Conservation (phyloP, 306 rosid genomes). For the Vigna radiata region DNA sequence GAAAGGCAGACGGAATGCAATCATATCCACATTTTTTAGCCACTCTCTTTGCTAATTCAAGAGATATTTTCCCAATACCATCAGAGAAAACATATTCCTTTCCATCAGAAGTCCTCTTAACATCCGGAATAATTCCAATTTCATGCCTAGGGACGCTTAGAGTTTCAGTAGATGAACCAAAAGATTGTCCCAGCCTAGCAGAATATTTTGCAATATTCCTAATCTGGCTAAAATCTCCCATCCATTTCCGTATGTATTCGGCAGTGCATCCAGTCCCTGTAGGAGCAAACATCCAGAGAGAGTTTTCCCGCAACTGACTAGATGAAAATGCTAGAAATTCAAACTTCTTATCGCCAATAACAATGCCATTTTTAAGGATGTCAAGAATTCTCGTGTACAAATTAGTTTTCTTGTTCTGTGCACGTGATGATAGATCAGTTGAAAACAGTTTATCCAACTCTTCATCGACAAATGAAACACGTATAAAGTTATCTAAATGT, state of each 20-base stretch:
- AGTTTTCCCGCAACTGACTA: constrained; percentile 83
- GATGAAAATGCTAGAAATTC: constrained; percentile 91
- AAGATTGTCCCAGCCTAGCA: constrained; percentile 91
- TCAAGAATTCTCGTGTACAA: constrained; percentile 70
- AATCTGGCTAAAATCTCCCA: constrained; percentile 75
- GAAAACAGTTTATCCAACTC: constrained; percentile 70
- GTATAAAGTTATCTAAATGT: constrained; percentile 68
- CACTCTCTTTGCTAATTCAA: constrained; percentile 68
- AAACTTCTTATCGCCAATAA: constrained; percentile 74
- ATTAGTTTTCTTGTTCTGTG: constrained; percentile 54
- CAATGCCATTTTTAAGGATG: constrained; percentile 65
- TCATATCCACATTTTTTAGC: constrained; percentile 69
- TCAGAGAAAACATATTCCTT: constrained; percentile 72
- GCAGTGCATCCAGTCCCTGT: constrained; percentile 51
- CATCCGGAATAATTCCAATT: constrained; percentile 65
- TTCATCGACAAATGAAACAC: constrained; percentile 89
- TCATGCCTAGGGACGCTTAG: constrained; percentile 57
- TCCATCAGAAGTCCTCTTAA: constrained; percentile 13
- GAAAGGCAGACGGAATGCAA: constrained; percentile 78
- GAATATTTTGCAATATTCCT: constrained; percentile 92
- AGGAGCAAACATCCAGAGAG: constrained; percentile 92
- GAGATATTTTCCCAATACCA: constrained; percentile 91
- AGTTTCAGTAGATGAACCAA: constrained; percentile 91
- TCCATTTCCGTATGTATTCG: constrained; percentile 59
- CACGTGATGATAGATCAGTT: constrained; percentile 70